These are phyloP conservation scores for Chaetomium tenue DNA, from an alignment of 495 filamentous ascomycete genomes.

Conservation along the genomic window DNA sequence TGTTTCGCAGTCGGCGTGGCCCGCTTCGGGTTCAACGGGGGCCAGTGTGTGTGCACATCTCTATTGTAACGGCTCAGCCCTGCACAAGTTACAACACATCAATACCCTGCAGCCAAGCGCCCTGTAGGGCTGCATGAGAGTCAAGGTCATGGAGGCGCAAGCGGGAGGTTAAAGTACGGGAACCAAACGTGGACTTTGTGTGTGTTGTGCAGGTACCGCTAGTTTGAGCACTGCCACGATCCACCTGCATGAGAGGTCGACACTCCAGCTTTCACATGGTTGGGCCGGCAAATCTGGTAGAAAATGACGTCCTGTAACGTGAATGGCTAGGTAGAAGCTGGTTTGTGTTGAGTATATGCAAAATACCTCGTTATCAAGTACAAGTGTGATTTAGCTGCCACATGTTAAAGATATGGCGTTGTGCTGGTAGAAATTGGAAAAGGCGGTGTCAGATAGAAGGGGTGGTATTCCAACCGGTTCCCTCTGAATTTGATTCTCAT, in stretches of 20 bases:
- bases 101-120: constrained; percentile 16
- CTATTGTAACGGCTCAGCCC: constrained; percentile 10
- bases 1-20: too few relatives aligned
- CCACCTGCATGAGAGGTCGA: constrained; percentile 15
- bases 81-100: background rate
- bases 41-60: background rate
- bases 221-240: constrained; percentile 24
- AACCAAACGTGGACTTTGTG: background rate
- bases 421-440: background rate
- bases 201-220: background rate
- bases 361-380: too few relatives aligned
- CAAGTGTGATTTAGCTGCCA: background rate
- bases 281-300: background rate
- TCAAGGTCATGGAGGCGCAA: background rate
- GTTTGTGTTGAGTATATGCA: too few relatives aligned
- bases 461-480: background rate
- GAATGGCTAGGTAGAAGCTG: background rate
- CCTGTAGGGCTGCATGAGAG: constrained; percentile 11
- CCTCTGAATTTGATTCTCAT: constrained; percentile 8
- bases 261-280: background rate
- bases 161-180: background rate
- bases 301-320: background rate
- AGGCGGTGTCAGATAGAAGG: background rate
- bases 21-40: too few relatives aligned
- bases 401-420: background rate